phyloP scores from a whole-genome alignment of 371 early-diverging fungal genomes.

The Globomyces sp. region DNA sequence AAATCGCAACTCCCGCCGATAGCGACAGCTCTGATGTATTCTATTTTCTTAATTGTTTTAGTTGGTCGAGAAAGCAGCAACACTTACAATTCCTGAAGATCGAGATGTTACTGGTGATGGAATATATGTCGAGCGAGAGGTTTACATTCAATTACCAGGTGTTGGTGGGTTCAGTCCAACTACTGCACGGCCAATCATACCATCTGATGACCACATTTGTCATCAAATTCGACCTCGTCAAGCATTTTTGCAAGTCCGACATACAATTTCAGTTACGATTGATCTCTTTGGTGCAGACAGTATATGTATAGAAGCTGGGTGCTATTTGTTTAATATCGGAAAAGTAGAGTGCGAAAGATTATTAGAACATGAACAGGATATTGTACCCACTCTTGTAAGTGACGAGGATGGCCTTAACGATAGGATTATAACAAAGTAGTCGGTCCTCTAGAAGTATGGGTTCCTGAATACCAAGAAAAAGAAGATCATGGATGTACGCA shows the following conservation, averaged over 20 bases:
- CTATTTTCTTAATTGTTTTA: background rate
- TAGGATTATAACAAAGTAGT: constrained; percentile 49
- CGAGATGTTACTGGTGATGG: constrained; percentile 40
- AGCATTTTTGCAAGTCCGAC: constrained; percentile 37
- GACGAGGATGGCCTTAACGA: too few species aligned
- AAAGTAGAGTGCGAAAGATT: constrained; percentile 31
- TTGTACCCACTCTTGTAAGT: constrained; percentile 27
- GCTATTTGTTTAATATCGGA: constrained; percentile 36
- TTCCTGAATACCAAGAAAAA: constrained; percentile 36
- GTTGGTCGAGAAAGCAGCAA: background rate
- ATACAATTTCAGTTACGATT: constrained; percentile 42
- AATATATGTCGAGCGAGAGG: constrained; percentile 39
- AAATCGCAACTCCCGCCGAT: background rate
- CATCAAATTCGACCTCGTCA: background rate
- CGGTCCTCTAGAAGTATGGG: constrained; percentile 38
- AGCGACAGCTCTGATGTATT: background rate
- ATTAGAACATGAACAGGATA: constrained; percentile 35
- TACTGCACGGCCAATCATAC: constrained; percentile 26
- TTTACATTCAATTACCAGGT: constrained; percentile 30
- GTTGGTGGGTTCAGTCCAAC: constrained; percentile 33
- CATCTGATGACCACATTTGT: constrained; percentile 25
- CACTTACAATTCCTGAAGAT: background rate
- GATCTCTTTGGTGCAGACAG: constrained; percentile 36
- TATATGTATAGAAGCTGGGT: constrained; percentile 41
- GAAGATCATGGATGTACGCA: constrained; percentile 17